Percentiles rank a stretch among this genome's conserved stretches.
Evolutionary conservation across 306 rosid genomes (phyloP).

Genomic region (Citrullus amarus): DNA sequence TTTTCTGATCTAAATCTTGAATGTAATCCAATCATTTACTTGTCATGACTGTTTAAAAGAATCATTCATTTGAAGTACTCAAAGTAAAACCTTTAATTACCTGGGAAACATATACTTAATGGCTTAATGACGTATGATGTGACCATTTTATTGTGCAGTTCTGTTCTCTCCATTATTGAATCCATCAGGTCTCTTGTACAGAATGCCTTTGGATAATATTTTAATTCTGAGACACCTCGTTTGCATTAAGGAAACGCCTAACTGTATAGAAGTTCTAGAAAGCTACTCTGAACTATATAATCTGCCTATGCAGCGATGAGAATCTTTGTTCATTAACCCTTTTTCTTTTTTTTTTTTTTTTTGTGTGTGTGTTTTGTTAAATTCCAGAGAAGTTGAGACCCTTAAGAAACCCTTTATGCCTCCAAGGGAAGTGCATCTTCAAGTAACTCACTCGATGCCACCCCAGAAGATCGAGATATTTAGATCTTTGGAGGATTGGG

Average conservation of each 20-base stretch:
- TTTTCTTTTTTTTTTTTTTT: neutral
- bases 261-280: neutral
- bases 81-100: neutral
- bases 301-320: neutral
- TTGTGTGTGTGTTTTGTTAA: neutral
- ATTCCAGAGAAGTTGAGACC: constrained; percentile 56
- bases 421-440: constrained; percentile 77
- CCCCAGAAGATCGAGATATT: constrained; percentile 79
- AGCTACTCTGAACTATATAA: neutral
- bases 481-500: constrained; percentile 80
- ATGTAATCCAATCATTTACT: neutral
- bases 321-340: neutral
- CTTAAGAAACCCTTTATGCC: constrained; percentile 62
- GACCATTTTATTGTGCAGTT: neutral
- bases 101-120: neutral
- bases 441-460: constrained; percentile 83
- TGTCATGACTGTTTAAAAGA: neutral
- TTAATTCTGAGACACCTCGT: neutral
- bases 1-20: neutral
- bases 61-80: neutral
- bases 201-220: neutral
- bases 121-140: neutral
- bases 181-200: neutral
- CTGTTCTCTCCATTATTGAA: neutral
- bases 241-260: neutral